Conservation (phyloP, 1,139 yeast genomes). For the Arxiozyma telluris region DNA sequence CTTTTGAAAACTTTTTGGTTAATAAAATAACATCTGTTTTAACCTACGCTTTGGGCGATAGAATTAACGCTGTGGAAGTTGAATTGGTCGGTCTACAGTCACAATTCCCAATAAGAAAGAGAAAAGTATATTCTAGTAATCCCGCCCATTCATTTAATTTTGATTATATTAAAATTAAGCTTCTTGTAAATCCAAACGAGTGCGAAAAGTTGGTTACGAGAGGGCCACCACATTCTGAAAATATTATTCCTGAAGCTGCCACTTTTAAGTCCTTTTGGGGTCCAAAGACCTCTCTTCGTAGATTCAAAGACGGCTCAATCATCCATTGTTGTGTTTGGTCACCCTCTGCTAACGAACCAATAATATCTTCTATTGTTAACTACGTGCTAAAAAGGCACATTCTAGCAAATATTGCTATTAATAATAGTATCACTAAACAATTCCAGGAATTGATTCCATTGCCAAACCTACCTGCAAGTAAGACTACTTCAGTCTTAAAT, state of each 20-base stretch:
- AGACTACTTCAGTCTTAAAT: constrained; percentile 46
- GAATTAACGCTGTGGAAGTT: constrained; percentile 40
- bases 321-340: constrained; percentile 88
- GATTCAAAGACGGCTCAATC: constrained; percentile 85
- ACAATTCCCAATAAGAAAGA: constrained; percentile 41
- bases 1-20: constrained; percentile 57
- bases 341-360: constrained; percentile 49
- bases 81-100: constrained; percentile 21
- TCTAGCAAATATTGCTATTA: constrained; percentile 38
- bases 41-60: constrained; percentile 55
- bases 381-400: constrained; percentile 59
- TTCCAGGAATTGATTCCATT: constrained; percentile 49
- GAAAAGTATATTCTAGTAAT: constrained; percentile 36
- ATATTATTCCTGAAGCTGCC: constrained; percentile 47
- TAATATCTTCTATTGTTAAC: constrained; percentile 56
- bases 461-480: constrained; percentile 50
- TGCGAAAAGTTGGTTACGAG: constrained; percentile 74
- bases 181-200: constrained; percentile 63
- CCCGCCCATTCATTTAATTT: constrained; percentile 22
- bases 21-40: constrained; percentile 54
- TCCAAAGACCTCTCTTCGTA: constrained; percentile 67
- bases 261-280: constrained; percentile 89
- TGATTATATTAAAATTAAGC: constrained; percentile 43
- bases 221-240: constrained; percentile 58
- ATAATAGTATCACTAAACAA: constrained; percentile 33